Percentiles rank a stretch among this genome's conserved stretches.
phyloP scores from a whole-genome alignment of 2,329 filamentous ascomycete species.

The Colletotrichum kahawae region DNA sequence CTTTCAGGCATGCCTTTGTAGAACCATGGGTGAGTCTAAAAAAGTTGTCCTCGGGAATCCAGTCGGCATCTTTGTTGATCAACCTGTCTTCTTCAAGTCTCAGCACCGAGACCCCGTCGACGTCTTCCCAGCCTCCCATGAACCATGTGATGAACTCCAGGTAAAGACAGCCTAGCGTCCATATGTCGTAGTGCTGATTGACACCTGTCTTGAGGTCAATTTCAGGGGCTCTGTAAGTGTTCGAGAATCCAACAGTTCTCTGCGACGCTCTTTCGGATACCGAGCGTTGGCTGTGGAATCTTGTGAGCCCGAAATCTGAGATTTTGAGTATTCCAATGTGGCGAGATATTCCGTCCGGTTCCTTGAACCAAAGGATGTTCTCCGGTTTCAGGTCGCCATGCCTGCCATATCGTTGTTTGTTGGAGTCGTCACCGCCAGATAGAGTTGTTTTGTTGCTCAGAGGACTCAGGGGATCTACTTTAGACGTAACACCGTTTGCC shows the following conservation, averaged over 20 bases:
- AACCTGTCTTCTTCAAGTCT: neutral
- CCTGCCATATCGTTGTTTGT: neutral
- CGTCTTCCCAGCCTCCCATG: neutral
- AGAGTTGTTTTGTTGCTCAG: neutral
- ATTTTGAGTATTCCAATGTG: neutral
- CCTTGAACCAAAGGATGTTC: neutral
- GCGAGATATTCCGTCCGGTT: neutral
- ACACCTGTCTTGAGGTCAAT: neutral
- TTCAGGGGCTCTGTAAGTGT: slow-evolving; percentile 19
- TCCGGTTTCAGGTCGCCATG: slow-evolving; percentile 3
- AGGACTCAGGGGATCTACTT: neutral
- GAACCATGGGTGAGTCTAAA: neutral
- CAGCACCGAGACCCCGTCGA: neutral
- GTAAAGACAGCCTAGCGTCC: slow-evolving; percentile 23
- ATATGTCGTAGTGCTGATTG: slow-evolving; percentile 19
- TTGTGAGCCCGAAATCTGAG: neutral
- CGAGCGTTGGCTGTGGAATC: neutral
- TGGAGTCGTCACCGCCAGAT: neutral
- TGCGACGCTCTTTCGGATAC: neutral
- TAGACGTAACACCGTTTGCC: neutral
- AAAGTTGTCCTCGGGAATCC: neutral
- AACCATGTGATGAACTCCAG: slow-evolving; percentile 22
- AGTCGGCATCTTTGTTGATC: neutral
- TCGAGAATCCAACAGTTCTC: neutral
- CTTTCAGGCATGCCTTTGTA: neutral